A percentile compares a stretch with the other conserved stretches of the same genome.
phyloP scores from a whole-genome alignment of 495 filamentous ascomycete genomes.

The Clohesyomyces aquaticus region DNA sequence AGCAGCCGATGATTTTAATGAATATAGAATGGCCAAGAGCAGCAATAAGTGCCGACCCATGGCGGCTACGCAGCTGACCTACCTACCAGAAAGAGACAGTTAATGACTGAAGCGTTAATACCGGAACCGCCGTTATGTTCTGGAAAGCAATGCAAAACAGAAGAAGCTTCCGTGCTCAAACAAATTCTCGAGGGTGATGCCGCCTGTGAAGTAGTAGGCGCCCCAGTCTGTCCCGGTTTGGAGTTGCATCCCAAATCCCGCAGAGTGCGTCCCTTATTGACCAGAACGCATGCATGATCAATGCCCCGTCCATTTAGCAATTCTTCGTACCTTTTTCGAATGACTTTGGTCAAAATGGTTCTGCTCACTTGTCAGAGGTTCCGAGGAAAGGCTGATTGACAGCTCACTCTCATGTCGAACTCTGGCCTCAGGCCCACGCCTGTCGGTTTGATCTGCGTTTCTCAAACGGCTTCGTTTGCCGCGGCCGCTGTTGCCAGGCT shows the following conservation, averaged over 20 bases:
- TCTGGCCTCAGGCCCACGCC: neutral
- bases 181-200: neutral
- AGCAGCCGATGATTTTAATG: too few relatives aligned
- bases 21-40: too few relatives aligned
- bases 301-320: neutral
- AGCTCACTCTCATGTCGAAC: neutral
- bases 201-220: too few relatives aligned
- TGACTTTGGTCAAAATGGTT: neutral
- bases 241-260: too few relatives aligned
- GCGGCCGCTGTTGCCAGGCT: neutral
- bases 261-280: neutral
- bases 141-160: slow-evolving; percentile 1
- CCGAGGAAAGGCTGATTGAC: neutral
- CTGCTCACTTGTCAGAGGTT: neutral
- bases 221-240: too few relatives aligned
- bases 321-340: neutral
- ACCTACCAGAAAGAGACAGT: too few relatives aligned
- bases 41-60: too few relatives aligned
- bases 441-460: neutral
- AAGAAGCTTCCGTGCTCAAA: neutral
- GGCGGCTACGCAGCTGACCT: too few relatives aligned
- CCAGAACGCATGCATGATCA: neutral
- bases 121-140: too few relatives aligned
- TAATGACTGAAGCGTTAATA: too few relatives aligned
- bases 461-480: neutral